Conservation (phyloP, 2,329 filamentous ascomycete species). For the Apiospora marii region DNA sequence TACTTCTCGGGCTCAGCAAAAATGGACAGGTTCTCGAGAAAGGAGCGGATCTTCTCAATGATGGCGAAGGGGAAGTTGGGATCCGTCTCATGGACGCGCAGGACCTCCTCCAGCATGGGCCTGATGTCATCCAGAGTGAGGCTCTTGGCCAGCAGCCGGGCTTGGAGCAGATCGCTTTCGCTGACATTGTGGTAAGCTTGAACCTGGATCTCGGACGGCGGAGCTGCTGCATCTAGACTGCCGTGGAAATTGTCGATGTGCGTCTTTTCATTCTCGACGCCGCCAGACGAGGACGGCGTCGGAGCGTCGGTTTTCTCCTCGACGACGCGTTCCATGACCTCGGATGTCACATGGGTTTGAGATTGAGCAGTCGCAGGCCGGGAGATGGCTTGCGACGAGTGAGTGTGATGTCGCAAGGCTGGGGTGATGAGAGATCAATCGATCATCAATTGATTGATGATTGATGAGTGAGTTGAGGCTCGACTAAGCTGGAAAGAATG, state of each 20-base stretch:
- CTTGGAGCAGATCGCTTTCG: slow-evolving; percentile 36
- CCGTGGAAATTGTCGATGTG: not conserved
- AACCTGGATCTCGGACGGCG: slow-evolving; percentile 7
- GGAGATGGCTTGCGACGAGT: slow-evolving; percentile 9
- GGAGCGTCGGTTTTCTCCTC: slow-evolving; percentile 10
- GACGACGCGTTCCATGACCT: slow-evolving; percentile 16
- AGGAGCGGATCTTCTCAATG: slow-evolving; percentile 49
- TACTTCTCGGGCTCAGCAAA: slow-evolving; percentile 48
- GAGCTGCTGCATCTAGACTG: not conserved
- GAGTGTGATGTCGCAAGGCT: not conserved
- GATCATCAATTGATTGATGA: slow-evolving; percentile 1
- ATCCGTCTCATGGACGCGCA: slow-evolving; percentile 52
- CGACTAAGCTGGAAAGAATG: slow-evolving; percentile 7
- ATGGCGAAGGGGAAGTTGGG: slow-evolving; percentile 55
- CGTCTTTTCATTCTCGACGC: slow-evolving; percentile 17
- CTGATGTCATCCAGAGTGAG: slow-evolving; percentile 36
- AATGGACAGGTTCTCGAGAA: slow-evolving; percentile 41
- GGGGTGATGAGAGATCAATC: slow-evolving; percentile 1
- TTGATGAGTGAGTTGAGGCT: not conserved
- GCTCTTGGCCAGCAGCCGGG: slow-evolving; percentile 33
- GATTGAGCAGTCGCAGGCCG: slow-evolving; percentile 1
- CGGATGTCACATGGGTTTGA: slow-evolving; percentile 2
- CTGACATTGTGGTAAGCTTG: slow-evolving; percentile 35
- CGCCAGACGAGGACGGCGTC: slow-evolving; percentile 15
- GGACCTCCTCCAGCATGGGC: slow-evolving; percentile 46